Base-by-base conservation (phyloP, 257 asterid genomes). In the Linaria vulgaris region DNA sequence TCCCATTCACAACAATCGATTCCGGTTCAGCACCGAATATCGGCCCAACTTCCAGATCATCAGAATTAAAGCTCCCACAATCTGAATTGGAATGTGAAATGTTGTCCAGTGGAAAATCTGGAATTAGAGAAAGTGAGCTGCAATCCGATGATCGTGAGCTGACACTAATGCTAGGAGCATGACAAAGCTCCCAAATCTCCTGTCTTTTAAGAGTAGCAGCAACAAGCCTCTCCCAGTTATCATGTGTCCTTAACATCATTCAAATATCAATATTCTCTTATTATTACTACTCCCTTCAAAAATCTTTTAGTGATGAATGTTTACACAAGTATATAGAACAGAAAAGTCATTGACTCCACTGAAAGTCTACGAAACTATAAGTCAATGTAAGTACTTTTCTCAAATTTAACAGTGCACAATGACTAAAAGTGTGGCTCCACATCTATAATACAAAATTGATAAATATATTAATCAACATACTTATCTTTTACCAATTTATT, bases 1-100 rank as follows among this genome's bases (percentile, higher is more conserved):
- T 72, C 3, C 78, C 83, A 72, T 83, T 83, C 17, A 83, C 85
- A 21, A 54, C 62, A 38, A 83, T 61, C 53, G 76, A 72, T 44
- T 70, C 87, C 57, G 34, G 53, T 77, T 79, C 41, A 3, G 10
- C 3, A 34, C 9, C 10, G 10, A 34, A 7, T 4, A 34, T 8
- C 6, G 41, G 9, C 60, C 77, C 80, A 13, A 22, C 44, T 51
- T 45, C 64, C 22, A 55, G 31, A 34, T 47, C 16, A 21, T 47
- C 30, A 23, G 16, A 19, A 25, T 48, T 61, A 24, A 30, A 2
- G 3, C 6, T 8, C 9, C 9, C 56, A 7, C 20, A 37, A 56
- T n/a, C 20, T 10, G 44, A 41, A 66, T 0, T 52, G 37, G 52
- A 52, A 34, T 4, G 20, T 22, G 17, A 67, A 47, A 30, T 34